phyloP scores from a whole-genome alignment of 441 rosid genomes.

The Flueggea neowawraea region DNA sequence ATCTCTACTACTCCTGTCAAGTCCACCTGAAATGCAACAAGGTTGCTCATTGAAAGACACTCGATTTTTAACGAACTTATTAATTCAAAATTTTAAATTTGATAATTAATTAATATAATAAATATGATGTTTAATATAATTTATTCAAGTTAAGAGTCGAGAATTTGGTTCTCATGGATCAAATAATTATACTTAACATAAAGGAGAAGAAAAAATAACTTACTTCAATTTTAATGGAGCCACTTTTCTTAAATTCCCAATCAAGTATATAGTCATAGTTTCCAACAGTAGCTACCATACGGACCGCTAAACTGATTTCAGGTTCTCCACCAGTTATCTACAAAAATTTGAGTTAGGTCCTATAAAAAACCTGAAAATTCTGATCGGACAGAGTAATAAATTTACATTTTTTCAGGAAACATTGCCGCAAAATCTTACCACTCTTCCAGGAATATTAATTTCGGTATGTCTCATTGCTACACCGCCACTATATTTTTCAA shows the following conservation, averaged over 20 bases:
- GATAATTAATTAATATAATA: too few species aligned
- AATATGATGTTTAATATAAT: too few species aligned
- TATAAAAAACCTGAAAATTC: too few species aligned
- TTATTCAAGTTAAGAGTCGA: too few species aligned
- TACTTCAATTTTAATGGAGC: conserved; percentile 69
- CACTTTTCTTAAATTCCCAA: conserved; percentile 75
- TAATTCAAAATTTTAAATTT: too few species aligned
- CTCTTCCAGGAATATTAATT: conserved; percentile 70
- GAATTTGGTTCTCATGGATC: too few species aligned
- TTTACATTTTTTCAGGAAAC: too few species aligned
- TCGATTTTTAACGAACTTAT: too few species aligned
- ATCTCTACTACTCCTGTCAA: conserved; percentile 61
- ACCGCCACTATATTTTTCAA: conserved; percentile 59
- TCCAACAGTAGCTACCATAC: conserved; percentile 81
- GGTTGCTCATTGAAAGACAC: too few species aligned
- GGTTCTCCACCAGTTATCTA: conserved; percentile 63
- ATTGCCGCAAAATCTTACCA: conserved; percentile 32
- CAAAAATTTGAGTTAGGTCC: not conserved
- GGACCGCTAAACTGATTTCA: conserved; percentile 57
- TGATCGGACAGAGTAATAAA: too few species aligned
- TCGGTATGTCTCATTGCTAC: conserved; percentile 72
- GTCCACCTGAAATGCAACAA: conserved; percentile 35
- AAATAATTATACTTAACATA: too few species aligned
- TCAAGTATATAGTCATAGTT: conserved; percentile 76
- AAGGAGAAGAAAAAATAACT: not conserved